These are phyloP conservation scores for Aspergillus egyptiacus DNA, from an alignment of 495 filamentous ascomycete genomes.

Conservation along the genomic window DNA sequence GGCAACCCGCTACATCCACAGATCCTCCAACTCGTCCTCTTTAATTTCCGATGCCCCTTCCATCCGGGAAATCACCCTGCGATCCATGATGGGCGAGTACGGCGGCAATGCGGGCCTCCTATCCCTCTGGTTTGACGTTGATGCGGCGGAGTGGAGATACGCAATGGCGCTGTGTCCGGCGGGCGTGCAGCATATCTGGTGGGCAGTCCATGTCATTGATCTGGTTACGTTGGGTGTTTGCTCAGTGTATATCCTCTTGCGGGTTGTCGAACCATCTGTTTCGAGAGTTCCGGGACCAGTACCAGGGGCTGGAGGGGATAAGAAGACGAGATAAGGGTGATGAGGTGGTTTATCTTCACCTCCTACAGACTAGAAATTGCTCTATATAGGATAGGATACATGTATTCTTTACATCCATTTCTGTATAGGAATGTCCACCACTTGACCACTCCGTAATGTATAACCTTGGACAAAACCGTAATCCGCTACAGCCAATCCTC, in stretches of 20 bases:
- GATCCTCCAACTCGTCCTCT: not conserved
- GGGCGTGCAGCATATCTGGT: slow-evolving; percentile 91
- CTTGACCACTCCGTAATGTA: too few species aligned
- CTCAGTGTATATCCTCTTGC: slow-evolving; percentile 12
- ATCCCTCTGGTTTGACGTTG: slow-evolving; percentile 79
- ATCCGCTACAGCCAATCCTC: too few species aligned
- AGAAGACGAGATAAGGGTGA: slow-evolving; percentile 6
- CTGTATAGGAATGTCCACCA: too few species aligned
- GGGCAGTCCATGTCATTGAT: slow-evolving; percentile 73
- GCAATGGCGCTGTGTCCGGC: slow-evolving; percentile 70
- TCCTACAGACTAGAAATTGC: too few species aligned
- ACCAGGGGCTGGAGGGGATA: not conserved
- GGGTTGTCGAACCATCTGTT: not conserved
- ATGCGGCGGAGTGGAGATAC: slow-evolving; percentile 63
- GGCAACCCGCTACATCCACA: slow-evolving; percentile 24
- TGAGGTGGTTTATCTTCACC: not conserved
- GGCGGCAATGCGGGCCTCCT: slow-evolving; percentile 83
- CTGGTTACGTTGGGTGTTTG: slow-evolving; percentile 43
- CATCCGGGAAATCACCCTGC: slow-evolving; percentile 84
- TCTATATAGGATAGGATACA: too few species aligned
- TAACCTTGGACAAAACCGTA: too few species aligned
- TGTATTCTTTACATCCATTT: too few species aligned
- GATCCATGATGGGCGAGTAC: slow-evolving; percentile 98
- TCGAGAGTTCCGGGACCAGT: too few species aligned
- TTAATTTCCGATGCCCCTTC: slow-evolving; percentile 23